Percentiles rank a stretch among this genome's conserved stretches.
These are phyloP conservation scores for Penicillium canariense DNA, from an alignment of 495 filamentous ascomycete genomes.

Conservation along the genomic window DNA sequence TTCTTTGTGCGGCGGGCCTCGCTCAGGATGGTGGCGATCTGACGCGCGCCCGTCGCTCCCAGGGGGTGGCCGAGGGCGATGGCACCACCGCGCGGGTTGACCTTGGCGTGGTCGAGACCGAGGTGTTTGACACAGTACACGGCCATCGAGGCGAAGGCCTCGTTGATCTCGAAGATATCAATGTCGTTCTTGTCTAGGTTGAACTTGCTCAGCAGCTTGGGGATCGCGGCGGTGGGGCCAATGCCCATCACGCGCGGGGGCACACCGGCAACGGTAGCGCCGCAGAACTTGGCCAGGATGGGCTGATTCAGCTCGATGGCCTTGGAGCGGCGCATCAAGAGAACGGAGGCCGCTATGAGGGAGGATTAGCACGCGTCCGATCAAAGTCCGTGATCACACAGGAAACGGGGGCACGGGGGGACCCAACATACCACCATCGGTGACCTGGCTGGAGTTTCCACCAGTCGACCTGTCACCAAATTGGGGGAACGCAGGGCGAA, in stretches of 20 bases:
- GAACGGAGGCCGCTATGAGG: slow-evolving; percentile 68
- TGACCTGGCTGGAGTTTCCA: slow-evolving; percentile 95
- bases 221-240: slow-evolving; percentile 88
- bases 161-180: slow-evolving; percentile 92
- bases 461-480: slow-evolving; percentile 87
- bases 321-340: slow-evolving; percentile 91
- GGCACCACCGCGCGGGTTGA: slow-evolving; percentile 84
- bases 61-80: slow-evolving; percentile 79
- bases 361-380: slow-evolving; percentile 9
- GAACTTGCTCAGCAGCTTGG: slow-evolving; percentile 84
- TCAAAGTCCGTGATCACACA: too few species aligned
- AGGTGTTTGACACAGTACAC: slow-evolving; percentile 85
- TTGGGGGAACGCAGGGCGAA: slow-evolving; percentile 85
- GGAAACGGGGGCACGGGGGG: not conserved
- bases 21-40: slow-evolving; percentile 81
- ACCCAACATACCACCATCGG: slow-evolving; percentile 65
- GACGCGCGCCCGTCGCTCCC: slow-evolving; percentile 74
- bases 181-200: slow-evolving; percentile 75
- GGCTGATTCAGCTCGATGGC: slow-evolving; percentile 86
- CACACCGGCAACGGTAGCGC: slow-evolving; percentile 84
- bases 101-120: slow-evolving; percentile 74
- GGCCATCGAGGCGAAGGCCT: slow-evolving; percentile 97
- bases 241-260: slow-evolving; percentile 97
- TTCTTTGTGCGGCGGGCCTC: slow-evolving; percentile 76
- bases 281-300: slow-evolving; percentile 91